Conservation (phyloP, 305 asterid species). For the Fraxinus nigra region DNA sequence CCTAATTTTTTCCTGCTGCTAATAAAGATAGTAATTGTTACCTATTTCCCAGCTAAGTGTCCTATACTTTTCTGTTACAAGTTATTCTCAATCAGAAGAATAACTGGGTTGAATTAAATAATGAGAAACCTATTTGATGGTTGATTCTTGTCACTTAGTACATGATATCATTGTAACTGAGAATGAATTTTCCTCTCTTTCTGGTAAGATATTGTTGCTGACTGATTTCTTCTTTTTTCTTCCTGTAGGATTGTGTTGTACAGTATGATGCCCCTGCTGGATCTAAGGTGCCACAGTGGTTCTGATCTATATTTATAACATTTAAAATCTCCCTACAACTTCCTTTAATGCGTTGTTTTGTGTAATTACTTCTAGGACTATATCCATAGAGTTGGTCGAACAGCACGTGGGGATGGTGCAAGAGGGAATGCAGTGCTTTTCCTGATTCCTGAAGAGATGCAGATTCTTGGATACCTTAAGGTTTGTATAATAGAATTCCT, state of each 20-base stretch:
- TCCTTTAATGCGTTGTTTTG: neutral
- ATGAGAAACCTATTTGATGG: neutral
- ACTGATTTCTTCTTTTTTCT: slow-evolving; percentile 11
- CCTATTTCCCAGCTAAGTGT: neutral
- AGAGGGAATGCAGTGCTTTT: slow-evolving; percentile 84
- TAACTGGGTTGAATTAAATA: neutral
- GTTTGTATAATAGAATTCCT: slow-evolving; percentile 19
- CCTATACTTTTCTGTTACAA: neutral
- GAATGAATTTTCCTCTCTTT: neutral
- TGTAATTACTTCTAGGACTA: slow-evolving; percentile 56
- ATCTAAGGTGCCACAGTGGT: slow-evolving; percentile 58
- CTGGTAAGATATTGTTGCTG: neutral
- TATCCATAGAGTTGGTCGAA: slow-evolving; percentile 88
- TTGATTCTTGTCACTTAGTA: neutral
- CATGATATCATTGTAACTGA: neutral
- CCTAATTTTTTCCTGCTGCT: neutral
- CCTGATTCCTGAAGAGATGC: slow-evolving; percentile 81
- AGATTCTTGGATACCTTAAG: slow-evolving; percentile 74
- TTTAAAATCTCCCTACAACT: slow-evolving; percentile 10
- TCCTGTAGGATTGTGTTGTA: slow-evolving; percentile 85
- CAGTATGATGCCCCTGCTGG: slow-evolving; percentile 95
- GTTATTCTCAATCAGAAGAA: neutral
- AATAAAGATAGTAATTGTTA: neutral
- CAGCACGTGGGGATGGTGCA: slow-evolving; percentile 97
- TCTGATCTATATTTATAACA: neutral